Evolutionary conservation across 768 basidiomycete genomes (phyloP), one percentile per base, ranked within the genome.

Genomic region (Hemileccinum rubropunctum): DNA sequence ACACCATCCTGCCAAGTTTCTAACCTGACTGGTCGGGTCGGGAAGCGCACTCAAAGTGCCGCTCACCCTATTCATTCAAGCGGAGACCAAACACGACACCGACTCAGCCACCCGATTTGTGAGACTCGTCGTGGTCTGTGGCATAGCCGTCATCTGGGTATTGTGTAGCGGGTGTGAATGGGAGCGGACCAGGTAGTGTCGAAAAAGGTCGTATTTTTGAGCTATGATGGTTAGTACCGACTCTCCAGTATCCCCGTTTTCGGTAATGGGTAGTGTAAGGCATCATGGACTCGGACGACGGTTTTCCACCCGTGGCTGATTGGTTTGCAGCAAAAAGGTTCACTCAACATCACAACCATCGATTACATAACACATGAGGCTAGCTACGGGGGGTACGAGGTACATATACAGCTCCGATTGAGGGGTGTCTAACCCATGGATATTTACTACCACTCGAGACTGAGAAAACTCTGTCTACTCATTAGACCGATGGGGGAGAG

Each of bases 291-390:
- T n/a, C n/a, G n/a, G n/a, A n/a, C n/a, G n/a, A n/a, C n/a, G n/a
- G n/a, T n/a, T 62, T 62, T 61, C 58, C 60, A 57, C 61, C 53
- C 48, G 38, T 60, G 61, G 48, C 36, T 36, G 46, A 56, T 59
- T 51, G 58, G 48, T 17, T 23, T 46, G 34, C 20, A 48, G 17
- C 14, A 18, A 62, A 56, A 57, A 27, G 18, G 7, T 38, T 57
- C 58, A 60, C 45, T 36, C 14, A 50, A 47, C 56, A 14, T 62
- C 48, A 48, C 49, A 27, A 39, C 51, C 60, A 59, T 60, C 61
- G 59, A 61, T 63, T 46, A 60, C 39, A 32, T 2, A 17, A 49
- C 41, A 42, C 30, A 14, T 43, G 4, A 9, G 28, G 4, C 4
- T 3, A 4, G 8, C 28, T 4, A 30, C 28, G 8, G 9, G 28